These are phyloP conservation scores for Aspergillus neotritici DNA, from an alignment of 2,329 filamentous ascomycete species.

Conservation along the genomic window DNA sequence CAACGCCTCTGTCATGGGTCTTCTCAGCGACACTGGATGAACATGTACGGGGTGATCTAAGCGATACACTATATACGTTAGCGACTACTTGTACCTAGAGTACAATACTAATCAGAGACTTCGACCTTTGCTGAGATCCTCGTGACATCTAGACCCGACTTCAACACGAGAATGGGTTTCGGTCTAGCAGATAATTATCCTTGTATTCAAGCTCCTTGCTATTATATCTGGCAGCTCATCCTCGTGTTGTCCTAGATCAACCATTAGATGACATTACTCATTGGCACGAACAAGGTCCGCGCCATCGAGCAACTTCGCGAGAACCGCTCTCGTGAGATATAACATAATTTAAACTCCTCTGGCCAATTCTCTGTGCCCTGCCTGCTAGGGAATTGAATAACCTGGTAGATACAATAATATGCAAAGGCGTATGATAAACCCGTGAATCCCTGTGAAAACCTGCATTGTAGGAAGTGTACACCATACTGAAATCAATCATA, in stretches of 20 bases:
- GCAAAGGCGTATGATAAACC: too few species aligned
- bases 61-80: too few species aligned
- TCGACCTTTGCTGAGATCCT: slow-evolving; percentile 51
- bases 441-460: too few species aligned
- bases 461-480: too few species aligned
- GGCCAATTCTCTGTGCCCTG: too few species aligned
- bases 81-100: too few species aligned
- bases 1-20: slow-evolving; percentile 57
- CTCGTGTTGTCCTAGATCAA: slow-evolving; percentile 38
- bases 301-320: slow-evolving; percentile 39
- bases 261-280: slow-evolving; percentile 36
- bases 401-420: too few species aligned
- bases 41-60: slow-evolving; percentile 42
- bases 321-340: slow-evolving; percentile 34
- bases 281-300: slow-evolving; percentile 34
- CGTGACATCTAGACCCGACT: slow-evolving; percentile 52
- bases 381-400: too few species aligned
- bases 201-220: slow-evolving; percentile 46
- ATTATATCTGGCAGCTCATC: slow-evolving; percentile 39
- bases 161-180: slow-evolving; percentile 41
- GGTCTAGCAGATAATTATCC: slow-evolving; percentile 48
- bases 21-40: slow-evolving; percentile 51
- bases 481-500: too few species aligned
- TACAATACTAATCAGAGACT: slow-evolving; percentile 27
- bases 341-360: too few species aligned